Conservation (phyloP, 2,329 filamentous ascomycete genomes). For the Fusarium mundagurra region DNA sequence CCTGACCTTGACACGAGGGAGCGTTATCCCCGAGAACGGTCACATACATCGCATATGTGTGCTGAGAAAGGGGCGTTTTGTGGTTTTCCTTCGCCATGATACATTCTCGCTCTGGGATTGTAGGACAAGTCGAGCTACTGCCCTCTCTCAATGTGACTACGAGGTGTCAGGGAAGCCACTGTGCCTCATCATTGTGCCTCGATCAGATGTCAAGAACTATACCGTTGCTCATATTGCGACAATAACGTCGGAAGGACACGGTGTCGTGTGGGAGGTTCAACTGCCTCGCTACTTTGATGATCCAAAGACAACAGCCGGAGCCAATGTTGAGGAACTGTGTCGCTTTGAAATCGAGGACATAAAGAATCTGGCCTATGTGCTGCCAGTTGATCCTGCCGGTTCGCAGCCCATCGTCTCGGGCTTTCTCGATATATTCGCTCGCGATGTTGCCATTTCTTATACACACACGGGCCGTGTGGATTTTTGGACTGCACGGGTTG, state of each 20-base stretch:
- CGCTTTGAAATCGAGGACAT: slow-evolving; percentile 72
- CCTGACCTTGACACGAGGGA: slow-evolving; percentile 68
- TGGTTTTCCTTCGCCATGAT: slow-evolving; percentile 80
- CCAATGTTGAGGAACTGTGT: slow-evolving; percentile 71
- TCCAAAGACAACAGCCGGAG: slow-evolving; percentile 34
- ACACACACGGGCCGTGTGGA: slow-evolving; percentile 77
- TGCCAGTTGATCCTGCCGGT: slow-evolving; percentile 89
- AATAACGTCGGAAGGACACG: slow-evolving; percentile 79
- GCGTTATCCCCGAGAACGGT: slow-evolving; percentile 71
- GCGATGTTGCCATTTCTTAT: slow-evolving; percentile 88
- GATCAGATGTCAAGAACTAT: slow-evolving; percentile 64
- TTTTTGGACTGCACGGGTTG: slow-evolving; percentile 85
- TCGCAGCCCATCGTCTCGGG: slow-evolving; percentile 75
- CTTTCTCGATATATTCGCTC: slow-evolving; percentile 86
- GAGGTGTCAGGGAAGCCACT: slow-evolving; percentile 75
- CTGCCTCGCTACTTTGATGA: slow-evolving; percentile 61
- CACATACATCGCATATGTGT: slow-evolving; percentile 85
- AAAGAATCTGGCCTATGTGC: slow-evolving; percentile 71
- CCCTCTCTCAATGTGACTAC: slow-evolving; percentile 64
- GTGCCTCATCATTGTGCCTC: slow-evolving; percentile 80
- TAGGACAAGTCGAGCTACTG: slow-evolving; percentile 64
- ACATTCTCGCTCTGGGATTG: slow-evolving; percentile 84
- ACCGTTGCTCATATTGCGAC: slow-evolving; percentile 79
- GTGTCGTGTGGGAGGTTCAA: slow-evolving; percentile 82
- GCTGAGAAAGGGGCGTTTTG: slow-evolving; percentile 78